Evolutionary conservation across 805 yeast genomes (phyloP).

Genomic region (Tetrapisispora namnaoensis): DNA sequence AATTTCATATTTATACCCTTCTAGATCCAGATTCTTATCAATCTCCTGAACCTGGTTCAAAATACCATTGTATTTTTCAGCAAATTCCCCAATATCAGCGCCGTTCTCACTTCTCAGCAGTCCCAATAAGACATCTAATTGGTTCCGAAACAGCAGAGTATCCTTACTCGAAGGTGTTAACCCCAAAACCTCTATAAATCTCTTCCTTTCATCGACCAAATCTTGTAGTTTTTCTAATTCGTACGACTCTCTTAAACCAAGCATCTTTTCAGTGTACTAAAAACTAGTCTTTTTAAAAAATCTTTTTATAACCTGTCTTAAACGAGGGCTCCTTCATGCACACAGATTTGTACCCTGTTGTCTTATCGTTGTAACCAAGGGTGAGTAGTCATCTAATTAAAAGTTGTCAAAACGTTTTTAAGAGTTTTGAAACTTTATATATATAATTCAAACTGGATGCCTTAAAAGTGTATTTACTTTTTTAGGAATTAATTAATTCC

Average conservation of each 20-base stretch:
- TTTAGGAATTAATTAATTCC: neutral
- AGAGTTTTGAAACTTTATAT: too few relatives aligned
- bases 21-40: neutral
- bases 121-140: constrained; percentile 12
- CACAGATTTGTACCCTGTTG: too few relatives aligned
- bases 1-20: neutral
- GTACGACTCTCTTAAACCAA: constrained; percentile 14
- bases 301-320: too few relatives aligned
- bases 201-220: constrained; percentile 22
- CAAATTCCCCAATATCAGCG: neutral
- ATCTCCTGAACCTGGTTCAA: constrained; percentile 10
- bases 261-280: constrained; percentile 9
- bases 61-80: constrained; percentile 10
- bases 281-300: neutral
- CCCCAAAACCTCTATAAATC: constrained; percentile 14
- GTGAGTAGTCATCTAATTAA: too few relatives aligned
- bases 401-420: too few relatives aligned
- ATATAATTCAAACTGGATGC: too few relatives aligned
- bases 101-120: constrained; percentile 7
- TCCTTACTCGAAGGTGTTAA: constrained; percentile 22
- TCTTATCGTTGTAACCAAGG: too few relatives aligned
- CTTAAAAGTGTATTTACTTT: neutral
- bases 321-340: too few relatives aligned
- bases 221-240: constrained; percentile 22
- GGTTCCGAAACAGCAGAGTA: constrained; percentile 16